A percentile compares a stretch with the other conserved stretches of the same genome.
Evolutionary conservation across 2,329 filamentous ascomycete genomes (phyloP).

Genomic region (Aspergillus chevalieri): DNA sequence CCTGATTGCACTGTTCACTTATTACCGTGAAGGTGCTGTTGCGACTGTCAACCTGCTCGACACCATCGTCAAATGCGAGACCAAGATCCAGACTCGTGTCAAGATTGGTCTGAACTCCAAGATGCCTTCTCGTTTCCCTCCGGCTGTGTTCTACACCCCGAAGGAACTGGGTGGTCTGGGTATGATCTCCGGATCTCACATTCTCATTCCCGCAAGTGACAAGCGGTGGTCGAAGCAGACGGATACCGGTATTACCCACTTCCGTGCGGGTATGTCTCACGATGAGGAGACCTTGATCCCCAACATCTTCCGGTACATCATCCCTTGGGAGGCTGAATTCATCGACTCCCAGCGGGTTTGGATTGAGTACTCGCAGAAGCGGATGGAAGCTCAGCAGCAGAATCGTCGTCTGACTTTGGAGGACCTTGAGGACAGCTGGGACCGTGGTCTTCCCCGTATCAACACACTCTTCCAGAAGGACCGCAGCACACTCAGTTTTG

Average conservation of each 20-base stretch:
- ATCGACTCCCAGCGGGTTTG: constrained; percentile 98
- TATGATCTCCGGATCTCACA: constrained; percentile 98
- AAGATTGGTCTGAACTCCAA: constrained; percentile 99
- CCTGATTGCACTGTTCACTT: constrained; percentile 93
- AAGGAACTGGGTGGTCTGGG: constrained; percentile 95
- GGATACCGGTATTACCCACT: constrained; percentile 93
- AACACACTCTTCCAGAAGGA: constrained; percentile 99
- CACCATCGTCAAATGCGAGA: constrained; percentile 98
- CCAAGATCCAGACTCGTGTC: constrained; percentile 97
- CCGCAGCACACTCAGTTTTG: constrained; percentile 90
- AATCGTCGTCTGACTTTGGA: constrained; percentile 91
- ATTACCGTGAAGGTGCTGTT: constrained; percentile 95
- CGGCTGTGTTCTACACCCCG: constrained; percentile 96
- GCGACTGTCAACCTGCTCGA: constrained; percentile 91
- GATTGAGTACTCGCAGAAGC: constrained; percentile 99
- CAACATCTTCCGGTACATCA: constrained; percentile 99
- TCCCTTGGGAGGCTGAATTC: constrained; percentile 98
- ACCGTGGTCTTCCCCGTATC: constrained; percentile 92
- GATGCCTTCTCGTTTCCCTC: constrained; percentile 98
- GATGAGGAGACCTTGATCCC: constrained; percentile 97
- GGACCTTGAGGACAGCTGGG: constrained; percentile 97
- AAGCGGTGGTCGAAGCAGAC: constrained; percentile 99
- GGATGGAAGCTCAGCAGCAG: constrained; percentile 92
- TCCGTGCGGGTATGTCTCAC: constrained; percentile 94
- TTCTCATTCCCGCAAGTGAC: constrained; percentile 92